Evolutionary conservation across 2,329 filamentous ascomycete species (phyloP).

Genomic region (Chrysosporium keratinophilum): DNA sequence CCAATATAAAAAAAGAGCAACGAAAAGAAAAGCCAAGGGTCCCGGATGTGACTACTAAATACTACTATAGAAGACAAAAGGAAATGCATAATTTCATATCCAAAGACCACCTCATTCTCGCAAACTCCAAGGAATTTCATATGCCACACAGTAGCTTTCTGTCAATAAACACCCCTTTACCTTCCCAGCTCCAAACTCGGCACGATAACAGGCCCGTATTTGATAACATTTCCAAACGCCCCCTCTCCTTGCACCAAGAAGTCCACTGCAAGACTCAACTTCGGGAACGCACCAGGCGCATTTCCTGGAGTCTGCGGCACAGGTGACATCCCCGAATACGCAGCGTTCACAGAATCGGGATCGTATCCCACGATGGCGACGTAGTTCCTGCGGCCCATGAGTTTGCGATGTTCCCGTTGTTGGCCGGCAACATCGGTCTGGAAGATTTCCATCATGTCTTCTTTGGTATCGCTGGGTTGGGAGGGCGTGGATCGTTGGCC

Average conservation of each 20-base stretch:
- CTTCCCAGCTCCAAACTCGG: conserved; percentile 70
- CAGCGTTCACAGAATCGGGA: conserved; percentile 58
- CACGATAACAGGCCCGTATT: conserved; percentile 94
- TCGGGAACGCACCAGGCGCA: conserved; percentile 35
- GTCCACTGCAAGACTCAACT: conserved; percentile 81
- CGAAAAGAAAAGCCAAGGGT: no score
- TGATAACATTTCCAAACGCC: conserved; percentile 69
- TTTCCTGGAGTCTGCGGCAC: conserved; percentile 9
- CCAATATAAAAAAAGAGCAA: no score
- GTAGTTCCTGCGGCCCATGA: conserved; percentile 92
- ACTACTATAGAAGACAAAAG: neutral
- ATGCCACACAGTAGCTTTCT: neutral
- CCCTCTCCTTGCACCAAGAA: conserved; percentile 95
- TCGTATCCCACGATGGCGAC: conserved; percentile 90
- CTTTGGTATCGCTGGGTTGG: conserved; percentile 76
- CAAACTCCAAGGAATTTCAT: neutral
- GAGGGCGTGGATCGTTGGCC: conserved; percentile 60
- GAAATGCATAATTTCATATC: neutral
- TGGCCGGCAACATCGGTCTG: conserved; percentile 82
- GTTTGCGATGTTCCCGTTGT: conserved; percentile 70
- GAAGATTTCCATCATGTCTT: conserved; percentile 99
- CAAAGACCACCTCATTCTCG: neutral
- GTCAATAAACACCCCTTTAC: conserved; percentile 27
- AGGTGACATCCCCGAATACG: conserved; percentile 28
- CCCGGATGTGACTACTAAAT: neutral